Evolutionary conservation across 2,329 filamentous ascomycete species (phyloP), one percentile per base, ranked within the genome.

Genomic region (Periconia sp.): DNA sequence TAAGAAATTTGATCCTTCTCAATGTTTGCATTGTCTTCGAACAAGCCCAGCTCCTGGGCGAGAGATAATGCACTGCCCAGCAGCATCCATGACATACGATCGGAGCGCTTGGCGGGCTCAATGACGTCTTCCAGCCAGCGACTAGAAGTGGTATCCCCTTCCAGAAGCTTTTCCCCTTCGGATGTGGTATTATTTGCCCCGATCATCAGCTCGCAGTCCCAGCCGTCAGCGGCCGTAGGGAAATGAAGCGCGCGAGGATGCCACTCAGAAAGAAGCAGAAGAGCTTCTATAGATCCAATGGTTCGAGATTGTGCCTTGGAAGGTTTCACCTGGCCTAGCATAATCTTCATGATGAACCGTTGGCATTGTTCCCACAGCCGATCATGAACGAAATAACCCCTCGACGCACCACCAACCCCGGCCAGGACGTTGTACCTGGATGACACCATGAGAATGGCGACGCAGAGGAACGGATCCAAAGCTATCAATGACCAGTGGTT

Each of bases 1-100:
- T 72, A 72, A 0, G 71, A 72, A 3, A 62, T 58, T 41, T 68
- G 66, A 19, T 72, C 69, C 41, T 70, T 73, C 37, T 73, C 71
- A 37, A 70, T 66, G 35, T 66, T 70, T 10, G 66, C 60, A 33
- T 68, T 67, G 31, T 77, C 72, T 47, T 81, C 74, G 55, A 81
- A 78, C n/a, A 83, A 70, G 2, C 80, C 77, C 20, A 82, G 67
- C 56, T 83, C 80, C 49, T 82, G 80, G 1, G 80, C 77, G 13
- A 84, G 70, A 2, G 80, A 81, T 20, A 81, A 61, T 0, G 79
- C 82, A 58, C 78, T 80, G 2, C 82, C 82, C 41, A 85, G 75
- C 18, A 84, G 61, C 78, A 83, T 84, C 82, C 82, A 85, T 1
- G 82, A 84, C 81, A 85, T 84, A 2, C 81, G 77, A 59, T 84